Conservation (phyloP, 73 alveolate species). For the Paramecium tetraurelia region DNA sequence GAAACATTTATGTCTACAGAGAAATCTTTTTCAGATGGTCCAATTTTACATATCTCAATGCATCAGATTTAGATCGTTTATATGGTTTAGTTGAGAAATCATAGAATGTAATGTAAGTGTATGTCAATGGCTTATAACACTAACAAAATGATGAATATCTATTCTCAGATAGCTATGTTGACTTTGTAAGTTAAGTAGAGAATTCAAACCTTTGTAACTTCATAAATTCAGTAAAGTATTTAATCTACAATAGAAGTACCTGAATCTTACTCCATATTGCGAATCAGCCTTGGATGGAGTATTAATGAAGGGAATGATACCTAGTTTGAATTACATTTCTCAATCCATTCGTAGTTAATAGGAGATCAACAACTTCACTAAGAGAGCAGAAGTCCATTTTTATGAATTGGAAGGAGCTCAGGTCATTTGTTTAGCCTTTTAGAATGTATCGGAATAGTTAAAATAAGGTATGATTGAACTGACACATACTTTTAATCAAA, state of each 20-base stretch:
- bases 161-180: neutral
- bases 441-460: neutral
- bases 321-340: neutral
- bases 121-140: neutral
- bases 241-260: neutral
- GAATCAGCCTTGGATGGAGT: neutral
- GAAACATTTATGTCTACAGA: slow-evolving; percentile 10
- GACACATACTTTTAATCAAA: neutral
- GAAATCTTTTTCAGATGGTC: slow-evolving; percentile 33
- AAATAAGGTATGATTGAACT: neutral
- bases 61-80: neutral
- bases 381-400: neutral
- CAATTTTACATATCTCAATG: neutral
- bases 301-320: neutral
- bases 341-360: neutral
- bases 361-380: neutral
- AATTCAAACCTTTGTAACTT: neutral
- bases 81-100: neutral
- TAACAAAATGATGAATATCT: neutral
- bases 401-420: slow-evolving; percentile 37
- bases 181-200: neutral
- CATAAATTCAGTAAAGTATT: neutral
- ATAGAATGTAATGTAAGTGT: neutral
- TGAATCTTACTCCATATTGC: neutral
- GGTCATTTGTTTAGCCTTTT: neutral